phyloP scores from a whole-genome alignment of 73 alveolate species.

The Chromera velia region DNA sequence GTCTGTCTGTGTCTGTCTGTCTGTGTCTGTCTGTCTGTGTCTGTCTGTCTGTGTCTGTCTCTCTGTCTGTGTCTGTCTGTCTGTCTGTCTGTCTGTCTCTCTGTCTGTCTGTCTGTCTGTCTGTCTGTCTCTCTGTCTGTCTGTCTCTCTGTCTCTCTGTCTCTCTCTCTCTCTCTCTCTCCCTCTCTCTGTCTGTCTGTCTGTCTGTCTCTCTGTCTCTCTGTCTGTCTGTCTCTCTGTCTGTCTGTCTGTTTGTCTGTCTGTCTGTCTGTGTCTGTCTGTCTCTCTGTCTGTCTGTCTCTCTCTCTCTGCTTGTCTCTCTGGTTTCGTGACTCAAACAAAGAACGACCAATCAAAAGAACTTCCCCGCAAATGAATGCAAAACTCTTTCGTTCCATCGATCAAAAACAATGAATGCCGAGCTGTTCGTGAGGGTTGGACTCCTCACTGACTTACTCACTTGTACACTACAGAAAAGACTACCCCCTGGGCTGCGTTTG shows the following conservation, averaged over 20 bases:
- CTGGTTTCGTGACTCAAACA: too few species aligned
- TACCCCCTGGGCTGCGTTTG: conserved; percentile 67
- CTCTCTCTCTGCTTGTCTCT: not conserved
- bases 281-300: conserved; percentile 3
- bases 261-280: conserved; percentile 4
- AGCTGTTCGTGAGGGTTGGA: too few species aligned
- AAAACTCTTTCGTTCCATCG: too few species aligned
- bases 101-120: conserved; percentile 3
- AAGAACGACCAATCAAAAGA: too few species aligned
- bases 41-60: conserved; percentile 2
- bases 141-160: conserved; percentile 1
- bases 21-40: not conserved
- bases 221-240: conserved; percentile 3
- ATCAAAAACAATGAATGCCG: too few species aligned
- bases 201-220: conserved; percentile 2
- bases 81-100: conserved; percentile 2
- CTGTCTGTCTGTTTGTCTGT: conserved; percentile 2
- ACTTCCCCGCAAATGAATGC: too few species aligned
- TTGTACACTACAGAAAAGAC: conserved; percentile 60
- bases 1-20: conserved; percentile 3
- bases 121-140: conserved; percentile 1
- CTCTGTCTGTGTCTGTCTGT: conserved; percentile 2
- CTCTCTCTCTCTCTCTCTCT: conserved; percentile 1
- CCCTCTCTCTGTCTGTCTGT: conserved; percentile 1
- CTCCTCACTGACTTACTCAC: conserved; percentile 25